These are phyloP conservation scores for Saturnispora besseyi DNA, from an alignment of 805 yeast genomes.

Conservation along the genomic window DNA sequence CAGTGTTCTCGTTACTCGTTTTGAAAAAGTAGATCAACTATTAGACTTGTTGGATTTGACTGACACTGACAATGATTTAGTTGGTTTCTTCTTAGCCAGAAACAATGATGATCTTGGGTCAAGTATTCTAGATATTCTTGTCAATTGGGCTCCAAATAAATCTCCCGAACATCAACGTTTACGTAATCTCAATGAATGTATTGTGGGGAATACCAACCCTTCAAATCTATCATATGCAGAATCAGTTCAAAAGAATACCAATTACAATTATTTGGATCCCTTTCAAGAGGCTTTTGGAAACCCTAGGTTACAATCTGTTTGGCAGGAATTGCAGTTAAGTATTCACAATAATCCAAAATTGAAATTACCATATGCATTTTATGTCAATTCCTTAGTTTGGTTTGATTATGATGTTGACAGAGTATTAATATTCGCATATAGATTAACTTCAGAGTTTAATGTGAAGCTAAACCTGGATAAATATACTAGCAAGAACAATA, in stretches of 20 bases:
- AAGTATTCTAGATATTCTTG: slow-evolving; percentile 17
- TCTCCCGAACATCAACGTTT: not conserved
- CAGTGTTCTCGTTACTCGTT: not conserved
- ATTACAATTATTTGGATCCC: not conserved
- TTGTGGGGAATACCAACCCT: not conserved
- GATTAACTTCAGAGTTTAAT: slow-evolving; percentile 15
- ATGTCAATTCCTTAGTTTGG: slow-evolving; percentile 31
- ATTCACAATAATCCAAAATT: slow-evolving; percentile 30
- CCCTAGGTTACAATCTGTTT: not conserved
- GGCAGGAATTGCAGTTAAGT: slow-evolving; percentile 27
- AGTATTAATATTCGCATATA: slow-evolving; percentile 29
- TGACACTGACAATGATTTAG: slow-evolving; percentile 3
- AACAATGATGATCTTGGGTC: slow-evolving; percentile 9
- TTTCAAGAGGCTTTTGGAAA: not conserved
- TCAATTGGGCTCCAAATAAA: slow-evolving; percentile 2
- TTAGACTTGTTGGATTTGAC: slow-evolving; percentile 9
- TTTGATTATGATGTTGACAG: slow-evolving; percentile 36
- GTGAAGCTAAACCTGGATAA: not conserved
- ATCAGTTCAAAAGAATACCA: not conserved
- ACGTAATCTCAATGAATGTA: not conserved
- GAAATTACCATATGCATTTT: slow-evolving; percentile 32
- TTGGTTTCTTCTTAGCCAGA: slow-evolving; percentile 11
- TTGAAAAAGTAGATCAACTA: slow-evolving; percentile 14
- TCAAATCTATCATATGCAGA: slow-evolving; percentile 1
- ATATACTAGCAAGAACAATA: not conserved